These are phyloP conservation scores for Chalciporus piperatus DNA, from an alignment of 768 basidiomycete species.

Conservation along the genomic window DNA sequence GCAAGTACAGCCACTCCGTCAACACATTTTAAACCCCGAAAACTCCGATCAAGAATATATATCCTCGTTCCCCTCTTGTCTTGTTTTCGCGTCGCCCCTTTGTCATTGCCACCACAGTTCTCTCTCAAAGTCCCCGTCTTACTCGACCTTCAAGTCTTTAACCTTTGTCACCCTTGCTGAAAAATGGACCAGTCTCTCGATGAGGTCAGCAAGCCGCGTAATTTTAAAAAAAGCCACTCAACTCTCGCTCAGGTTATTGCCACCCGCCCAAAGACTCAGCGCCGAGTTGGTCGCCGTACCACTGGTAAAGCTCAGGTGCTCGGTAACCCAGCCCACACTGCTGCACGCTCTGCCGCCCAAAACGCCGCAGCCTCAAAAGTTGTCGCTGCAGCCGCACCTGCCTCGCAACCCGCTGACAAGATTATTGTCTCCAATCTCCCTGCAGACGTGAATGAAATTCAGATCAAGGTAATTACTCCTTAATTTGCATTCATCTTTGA, in stretches of 20 bases:
- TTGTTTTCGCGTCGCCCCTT: slow-evolving; percentile 27
- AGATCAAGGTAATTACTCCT: slow-evolving; percentile 73
- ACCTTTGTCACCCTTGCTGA: not conserved
- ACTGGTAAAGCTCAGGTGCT: slow-evolving; percentile 59
- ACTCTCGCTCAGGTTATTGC: slow-evolving; percentile 58
- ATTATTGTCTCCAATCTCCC: slow-evolving; percentile 97
- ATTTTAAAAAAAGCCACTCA: not conserved
- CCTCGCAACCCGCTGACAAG: slow-evolving; percentile 61
- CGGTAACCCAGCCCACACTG: slow-evolving; percentile 51
- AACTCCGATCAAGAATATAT: slow-evolving; percentile 27
- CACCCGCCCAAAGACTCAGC: slow-evolving; percentile 47
- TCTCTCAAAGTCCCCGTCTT: slow-evolving; percentile 1
- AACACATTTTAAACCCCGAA: slow-evolving; percentile 20
- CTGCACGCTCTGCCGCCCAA: slow-evolving; percentile 50
- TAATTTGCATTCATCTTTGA: not conserved
- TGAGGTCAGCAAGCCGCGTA: slow-evolving; percentile 50
- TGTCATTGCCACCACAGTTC: slow-evolving; percentile 22
- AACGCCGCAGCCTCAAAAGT: slow-evolving; percentile 42
- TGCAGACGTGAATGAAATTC: slow-evolving; percentile 85
- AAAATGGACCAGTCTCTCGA: slow-evolving; percentile 84
- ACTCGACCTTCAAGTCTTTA: not conserved
- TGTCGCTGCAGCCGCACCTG: slow-evolving; percentile 38
- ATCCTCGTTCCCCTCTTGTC: not conserved
- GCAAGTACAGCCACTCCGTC: slow-evolving; percentile 1
- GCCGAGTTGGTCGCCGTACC: slow-evolving; percentile 41